These are phyloP conservation scores for Corylus avellana DNA, from an alignment of 306 rosid species.

Conservation along the genomic window DNA sequence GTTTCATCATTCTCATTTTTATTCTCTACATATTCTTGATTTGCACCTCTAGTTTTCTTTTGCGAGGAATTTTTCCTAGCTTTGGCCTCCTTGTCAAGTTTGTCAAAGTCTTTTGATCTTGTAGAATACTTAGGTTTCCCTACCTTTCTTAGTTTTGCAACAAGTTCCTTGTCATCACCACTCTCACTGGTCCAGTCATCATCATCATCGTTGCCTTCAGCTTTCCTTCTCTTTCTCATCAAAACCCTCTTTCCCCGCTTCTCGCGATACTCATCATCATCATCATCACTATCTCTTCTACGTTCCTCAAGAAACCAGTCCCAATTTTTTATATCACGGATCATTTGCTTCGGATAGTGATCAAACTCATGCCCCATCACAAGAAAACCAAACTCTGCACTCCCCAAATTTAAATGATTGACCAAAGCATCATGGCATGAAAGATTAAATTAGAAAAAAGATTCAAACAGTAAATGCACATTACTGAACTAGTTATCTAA, in stretches of 20 bases:
- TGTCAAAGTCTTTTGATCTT: slow-evolving; percentile 45
- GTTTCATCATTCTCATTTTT: slow-evolving; percentile 55
- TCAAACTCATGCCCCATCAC: slow-evolving; percentile 81
- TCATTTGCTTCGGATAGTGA: slow-evolving; percentile 57
- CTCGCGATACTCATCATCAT: slow-evolving; percentile 46
- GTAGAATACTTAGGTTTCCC: slow-evolving; percentile 54
- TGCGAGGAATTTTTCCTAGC: slow-evolving; percentile 27
- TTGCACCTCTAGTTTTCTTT: slow-evolving; percentile 36
- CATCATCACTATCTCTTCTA: slow-evolving; percentile 46
- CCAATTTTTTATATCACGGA: slow-evolving; percentile 59
- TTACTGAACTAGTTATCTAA: neutral
- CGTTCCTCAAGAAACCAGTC: slow-evolving; percentile 80
- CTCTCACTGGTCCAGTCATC: slow-evolving; percentile 72
- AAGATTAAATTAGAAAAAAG: neutral
- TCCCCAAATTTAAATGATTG: slow-evolving; percentile 19
- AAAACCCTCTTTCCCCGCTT: slow-evolving; percentile 25
- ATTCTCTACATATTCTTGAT: slow-evolving; percentile 29
- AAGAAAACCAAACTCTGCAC: slow-evolving; percentile 83
- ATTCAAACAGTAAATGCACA: neutral
- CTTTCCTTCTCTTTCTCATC: slow-evolving; percentile 49
- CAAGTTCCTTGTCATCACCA: slow-evolving; percentile 51
- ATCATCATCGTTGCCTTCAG: slow-evolving; percentile 45
- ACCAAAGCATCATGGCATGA: neutral
- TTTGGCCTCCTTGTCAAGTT: slow-evolving; percentile 26
- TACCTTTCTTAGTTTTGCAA: slow-evolving; percentile 44